Percentiles rank a stretch among this genome's conserved stretches.
Conservation (phyloP, 371 early-diverging fungal genomes). For the Lichtheimia ramosa region DNA sequence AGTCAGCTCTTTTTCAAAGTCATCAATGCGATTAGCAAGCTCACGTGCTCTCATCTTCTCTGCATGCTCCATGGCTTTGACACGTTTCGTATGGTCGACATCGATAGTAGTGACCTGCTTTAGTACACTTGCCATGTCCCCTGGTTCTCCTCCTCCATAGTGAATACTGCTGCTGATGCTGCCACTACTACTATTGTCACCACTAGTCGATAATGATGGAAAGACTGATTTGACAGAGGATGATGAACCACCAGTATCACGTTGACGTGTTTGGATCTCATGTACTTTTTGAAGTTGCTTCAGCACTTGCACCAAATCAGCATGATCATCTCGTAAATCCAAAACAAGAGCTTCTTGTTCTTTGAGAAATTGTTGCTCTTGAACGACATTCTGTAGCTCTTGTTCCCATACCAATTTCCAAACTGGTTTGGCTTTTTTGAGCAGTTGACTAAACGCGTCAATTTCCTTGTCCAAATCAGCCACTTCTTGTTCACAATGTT, state of each 20-base stretch:
- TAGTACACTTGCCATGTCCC: conserved; percentile 59
- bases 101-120: conserved; percentile 69
- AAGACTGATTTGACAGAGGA: background rate
- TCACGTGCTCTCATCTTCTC: conserved; percentile 68
- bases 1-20: conserved; percentile 71
- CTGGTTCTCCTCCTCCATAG: conserved; percentile 26
- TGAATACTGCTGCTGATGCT: background rate
- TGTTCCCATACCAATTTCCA: conserved; percentile 86
- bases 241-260: background rate
- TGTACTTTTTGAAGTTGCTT: conserved; percentile 5
- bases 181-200: background rate
- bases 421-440: conserved; percentile 55
- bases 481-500: conserved; percentile 52
- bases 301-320: conserved; percentile 7
- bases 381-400: conserved; percentile 75
- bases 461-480: conserved; percentile 45
- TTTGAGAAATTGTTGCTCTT: conserved; percentile 77
- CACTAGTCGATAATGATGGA: background rate
- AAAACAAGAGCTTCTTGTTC: conserved; percentile 68
- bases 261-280: conserved; percentile 4
- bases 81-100: conserved; percentile 63
- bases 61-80: conserved; percentile 70
- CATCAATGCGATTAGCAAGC: conserved; percentile 62
- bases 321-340: conserved; percentile 44
- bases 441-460: conserved; percentile 42